Evolutionary conservation across 345 rosid genomes (phyloP).

Genomic region (Gossypium anomalum): DNA sequence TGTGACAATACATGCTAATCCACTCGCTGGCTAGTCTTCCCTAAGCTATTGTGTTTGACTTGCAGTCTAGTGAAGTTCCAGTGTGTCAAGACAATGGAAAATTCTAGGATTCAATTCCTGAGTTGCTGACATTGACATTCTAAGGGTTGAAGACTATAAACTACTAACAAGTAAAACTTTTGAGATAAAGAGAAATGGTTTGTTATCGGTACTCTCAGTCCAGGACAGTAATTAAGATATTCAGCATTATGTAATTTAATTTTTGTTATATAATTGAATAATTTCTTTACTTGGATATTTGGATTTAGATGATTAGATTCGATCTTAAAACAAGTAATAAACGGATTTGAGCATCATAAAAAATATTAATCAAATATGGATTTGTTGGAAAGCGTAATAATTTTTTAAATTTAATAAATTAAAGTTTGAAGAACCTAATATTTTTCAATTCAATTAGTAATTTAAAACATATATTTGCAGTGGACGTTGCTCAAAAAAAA

Average conservation of each 20-base stretch:
- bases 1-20: constrained; percentile 91
- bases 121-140: background rate
- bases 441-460: no score
- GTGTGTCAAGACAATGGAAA: constrained; percentile 1
- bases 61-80: background rate
- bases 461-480: no score
- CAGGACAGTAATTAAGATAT: background rate
- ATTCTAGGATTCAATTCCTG: background rate
- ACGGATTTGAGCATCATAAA: no score
- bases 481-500: no score
- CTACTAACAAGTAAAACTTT: background rate
- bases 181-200: background rate
- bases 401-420: no score
- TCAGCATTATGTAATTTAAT: background rate
- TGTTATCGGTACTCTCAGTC: background rate
- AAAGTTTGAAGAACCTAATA: no score
- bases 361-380: no score
- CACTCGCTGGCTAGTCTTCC: constrained; percentile 68
- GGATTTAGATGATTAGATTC: no score
- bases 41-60: background rate
- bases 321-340: no score
- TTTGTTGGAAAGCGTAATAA: no score
- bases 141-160: no score
- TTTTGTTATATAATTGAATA: background rate
- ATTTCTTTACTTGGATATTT: background rate